Base-by-base conservation (phyloP, 2,329 filamentous ascomycete genomes). In the Pyrenophora seminiperda region DNA sequence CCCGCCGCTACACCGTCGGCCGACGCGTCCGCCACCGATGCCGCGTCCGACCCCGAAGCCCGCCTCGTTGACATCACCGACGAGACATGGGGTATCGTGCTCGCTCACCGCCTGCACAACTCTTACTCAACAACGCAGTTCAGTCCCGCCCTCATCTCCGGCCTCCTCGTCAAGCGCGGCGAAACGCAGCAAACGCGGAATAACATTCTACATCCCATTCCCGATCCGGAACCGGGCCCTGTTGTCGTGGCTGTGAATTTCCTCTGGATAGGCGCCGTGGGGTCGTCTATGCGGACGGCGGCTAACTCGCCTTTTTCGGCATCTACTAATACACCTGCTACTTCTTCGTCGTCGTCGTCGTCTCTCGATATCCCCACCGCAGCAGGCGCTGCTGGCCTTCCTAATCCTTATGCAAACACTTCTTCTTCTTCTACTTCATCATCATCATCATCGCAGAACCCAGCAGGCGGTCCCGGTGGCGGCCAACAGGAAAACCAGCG, bases 31-130 rank as follows among this genome's bases (percentile, higher is more conserved):
- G 74, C 77, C 29, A 32, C 42, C 0, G 84, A 61, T 74, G 80
- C 38, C 31, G 63, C 54, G 1, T 58, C 55, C 15, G 84, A 88
- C 50, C 78, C 79, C 1, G 88, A 92, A 49, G 83, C 87, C 1
- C 82, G 87, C 15, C 81, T 95, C 9, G 75, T 89, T 14, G 89
- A 94, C 64, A 73, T 83, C 2, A 85, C 85, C 1, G 90, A 94
- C 62, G 87, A 90, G 56, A 88, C 83, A 0, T 93, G 88, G 86
- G 89, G 86, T 15, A 82, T 89, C 4, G 77, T 94, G 13, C 79
- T 89, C 33, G 80, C 83, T 1, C 87, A 90, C 66, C 79, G 74
- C n/a, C 58, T 71, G 0, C 73, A 67, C 64, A 75, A 69, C 55
- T 69, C 66, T 29, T 65, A 68, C 46, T 71, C 69, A 0, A 64